These are phyloP conservation scores for Fusarium poae DNA, from an alignment of 2,329 filamentous ascomycete genomes.

Conservation along the genomic window DNA sequence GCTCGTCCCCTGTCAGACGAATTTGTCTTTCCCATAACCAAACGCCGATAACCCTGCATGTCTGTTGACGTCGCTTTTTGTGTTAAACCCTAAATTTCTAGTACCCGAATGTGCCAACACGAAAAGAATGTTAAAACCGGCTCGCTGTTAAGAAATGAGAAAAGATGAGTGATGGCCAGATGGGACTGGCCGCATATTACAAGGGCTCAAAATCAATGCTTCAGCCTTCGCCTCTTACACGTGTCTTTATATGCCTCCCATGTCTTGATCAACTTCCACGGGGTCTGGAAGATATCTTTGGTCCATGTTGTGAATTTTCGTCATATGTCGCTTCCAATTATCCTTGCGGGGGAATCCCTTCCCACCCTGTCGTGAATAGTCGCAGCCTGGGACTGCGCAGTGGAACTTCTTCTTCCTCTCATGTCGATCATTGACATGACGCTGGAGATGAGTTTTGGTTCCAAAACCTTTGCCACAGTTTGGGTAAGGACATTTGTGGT, in stretches of 20 bases:
- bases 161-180: conserved; percentile 14
- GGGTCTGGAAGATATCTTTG: conserved; percentile 57
- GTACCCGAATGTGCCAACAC: conserved; percentile 34
- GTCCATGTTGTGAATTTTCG: conserved; percentile 67
- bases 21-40: conserved; percentile 34
- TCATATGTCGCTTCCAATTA: conserved; percentile 73
- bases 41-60: conserved; percentile 39
- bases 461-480: conserved; percentile 69
- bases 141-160: conserved; percentile 37
- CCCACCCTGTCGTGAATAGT: conserved; percentile 68
- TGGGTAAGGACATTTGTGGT: conserved; percentile 67
- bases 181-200: conserved; percentile 1
- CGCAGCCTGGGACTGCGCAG: conserved; percentile 66
- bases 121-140: conserved; percentile 42
- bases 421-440: conserved; percentile 73
- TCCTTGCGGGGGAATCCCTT: conserved; percentile 72
- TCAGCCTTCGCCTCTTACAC: neutral
- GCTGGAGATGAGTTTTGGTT: conserved; percentile 72
- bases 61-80: conserved; percentile 35
- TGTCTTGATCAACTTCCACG: conserved; percentile 56
- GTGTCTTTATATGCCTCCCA: conserved; percentile 40
- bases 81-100: conserved; percentile 25
- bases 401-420: conserved; percentile 71
- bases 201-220: neutral
- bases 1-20: conserved; percentile 37